Conservation (phyloP, 805 yeast species). For the Candida easanensis region DNA sequence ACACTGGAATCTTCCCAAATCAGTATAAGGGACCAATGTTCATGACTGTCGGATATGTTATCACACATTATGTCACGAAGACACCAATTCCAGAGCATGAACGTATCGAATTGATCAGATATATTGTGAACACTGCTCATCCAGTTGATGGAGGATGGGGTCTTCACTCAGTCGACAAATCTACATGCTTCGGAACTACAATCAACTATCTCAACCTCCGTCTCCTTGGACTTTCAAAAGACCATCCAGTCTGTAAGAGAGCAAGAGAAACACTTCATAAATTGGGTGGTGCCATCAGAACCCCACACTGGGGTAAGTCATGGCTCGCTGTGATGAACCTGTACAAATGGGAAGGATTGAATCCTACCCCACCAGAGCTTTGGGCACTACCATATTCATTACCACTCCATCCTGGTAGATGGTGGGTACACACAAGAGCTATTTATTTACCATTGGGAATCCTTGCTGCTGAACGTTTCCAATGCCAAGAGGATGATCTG, state of each 20-base stretch:
- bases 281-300: slow-evolving; percentile 86
- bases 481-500: slow-evolving; percentile 62
- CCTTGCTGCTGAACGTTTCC: slow-evolving; percentile 52
- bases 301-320: slow-evolving; percentile 97
- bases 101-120: slow-evolving; percentile 71
- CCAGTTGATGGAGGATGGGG: slow-evolving; percentile 99
- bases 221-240: slow-evolving; percentile 67
- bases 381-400: slow-evolving; percentile 81
- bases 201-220: slow-evolving; percentile 83
- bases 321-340: slow-evolving; percentile 81
- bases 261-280: slow-evolving; percentile 69
- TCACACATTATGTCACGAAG: slow-evolving; percentile 65
- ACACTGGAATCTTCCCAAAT: slow-evolving; percentile 83
- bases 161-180: slow-evolving; percentile 83
- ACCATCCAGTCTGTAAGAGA: slow-evolving; percentile 73
- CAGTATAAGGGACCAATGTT: slow-evolving; percentile 99
- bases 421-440: slow-evolving; percentile 99
- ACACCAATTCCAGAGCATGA: slow-evolving; percentile 65
- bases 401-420: slow-evolving; percentile 90
- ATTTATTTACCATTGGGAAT: slow-evolving; percentile 88
- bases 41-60: slow-evolving; percentile 87
- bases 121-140: slow-evolving; percentile 86
- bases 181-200: slow-evolving; percentile 93
- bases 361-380: slow-evolving; percentile 96
- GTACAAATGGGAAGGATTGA: slow-evolving; percentile 94